Evolutionary conservation across 371 early-diverging fungal species (phyloP).

Genomic region (Apophysomyces trapeziformis): DNA sequence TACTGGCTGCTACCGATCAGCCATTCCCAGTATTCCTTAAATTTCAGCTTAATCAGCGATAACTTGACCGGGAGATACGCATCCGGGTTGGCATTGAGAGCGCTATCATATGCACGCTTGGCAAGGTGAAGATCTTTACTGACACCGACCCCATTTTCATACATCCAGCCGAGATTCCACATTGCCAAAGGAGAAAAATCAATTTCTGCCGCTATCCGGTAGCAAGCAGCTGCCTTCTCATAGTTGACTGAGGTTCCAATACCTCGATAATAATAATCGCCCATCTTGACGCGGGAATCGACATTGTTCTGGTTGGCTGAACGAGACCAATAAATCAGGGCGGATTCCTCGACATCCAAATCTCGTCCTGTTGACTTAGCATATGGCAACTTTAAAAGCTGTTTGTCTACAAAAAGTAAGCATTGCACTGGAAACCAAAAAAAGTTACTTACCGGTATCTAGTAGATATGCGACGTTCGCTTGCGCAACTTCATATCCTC

Average conservation of each 20-base stretch:
- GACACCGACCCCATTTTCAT: constrained; percentile 93
- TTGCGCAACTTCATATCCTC: constrained; percentile 84
- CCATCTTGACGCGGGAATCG: constrained; percentile 90
- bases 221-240: constrained; percentile 85
- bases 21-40: constrained; percentile 74
- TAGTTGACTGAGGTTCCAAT: constrained; percentile 73
- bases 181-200: constrained; percentile 85
- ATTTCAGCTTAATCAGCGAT: constrained; percentile 72
- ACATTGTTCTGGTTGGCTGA: constrained; percentile 94
- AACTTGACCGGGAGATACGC: constrained; percentile 84
- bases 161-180: constrained; percentile 98
- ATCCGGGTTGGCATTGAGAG: constrained; percentile 75
- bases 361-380: constrained; percentile 15
- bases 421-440: not conserved
- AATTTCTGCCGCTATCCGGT: constrained; percentile 86
- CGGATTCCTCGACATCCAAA: constrained; percentile 48
- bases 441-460: constrained; percentile 61
- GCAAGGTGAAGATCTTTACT: constrained; percentile 90
- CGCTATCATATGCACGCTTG: constrained; percentile 87
- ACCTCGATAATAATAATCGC: constrained; percentile 93
- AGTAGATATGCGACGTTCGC: constrained; percentile 89
- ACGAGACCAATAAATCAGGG: constrained; percentile 90
- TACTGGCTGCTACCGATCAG: constrained; percentile 59
- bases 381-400: constrained; percentile 24
- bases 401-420: constrained; percentile 6